These are phyloP conservation scores for Jaltomata sinuosa DNA, from an alignment of 257 asterid genomes.

Conservation along the genomic window DNA sequence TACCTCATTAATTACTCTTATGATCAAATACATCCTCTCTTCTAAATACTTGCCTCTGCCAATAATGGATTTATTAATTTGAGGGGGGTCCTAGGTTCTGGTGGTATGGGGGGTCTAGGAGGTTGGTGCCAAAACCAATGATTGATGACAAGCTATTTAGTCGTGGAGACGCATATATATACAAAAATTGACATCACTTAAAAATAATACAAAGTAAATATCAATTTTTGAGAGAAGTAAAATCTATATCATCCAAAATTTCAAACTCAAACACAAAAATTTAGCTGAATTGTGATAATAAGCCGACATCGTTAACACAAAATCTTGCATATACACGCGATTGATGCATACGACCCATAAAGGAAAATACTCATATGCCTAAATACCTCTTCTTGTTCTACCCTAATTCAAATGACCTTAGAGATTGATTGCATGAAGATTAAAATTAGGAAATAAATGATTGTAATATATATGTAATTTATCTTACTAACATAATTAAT, in stretches of 20 bases:
- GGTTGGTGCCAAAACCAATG: neutral
- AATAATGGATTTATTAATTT: neutral
- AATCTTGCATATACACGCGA: neutral
- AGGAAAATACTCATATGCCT: neutral
- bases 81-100: neutral
- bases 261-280: fast-evolving
- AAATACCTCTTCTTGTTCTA: neutral
- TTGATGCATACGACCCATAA: neutral
- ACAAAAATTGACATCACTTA: neutral
- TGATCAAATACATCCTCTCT: neutral
- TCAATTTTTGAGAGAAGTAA: neutral
- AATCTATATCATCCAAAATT: neutral
- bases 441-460: neutral
- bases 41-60: neutral
- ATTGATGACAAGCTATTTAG: neutral
- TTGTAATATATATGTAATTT: neutral
- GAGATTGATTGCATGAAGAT: neutral
- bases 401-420: neutral
- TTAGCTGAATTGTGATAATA: neutral
- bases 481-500: neutral
- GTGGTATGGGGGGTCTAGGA: neutral
- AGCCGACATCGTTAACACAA: neutral
- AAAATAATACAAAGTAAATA: neutral
- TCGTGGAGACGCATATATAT: neutral
- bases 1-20: neutral